Evolutionary conservation across 2,329 filamentous ascomycete species (phyloP).

Genomic region (Furcasterigmium furcatum): DNA sequence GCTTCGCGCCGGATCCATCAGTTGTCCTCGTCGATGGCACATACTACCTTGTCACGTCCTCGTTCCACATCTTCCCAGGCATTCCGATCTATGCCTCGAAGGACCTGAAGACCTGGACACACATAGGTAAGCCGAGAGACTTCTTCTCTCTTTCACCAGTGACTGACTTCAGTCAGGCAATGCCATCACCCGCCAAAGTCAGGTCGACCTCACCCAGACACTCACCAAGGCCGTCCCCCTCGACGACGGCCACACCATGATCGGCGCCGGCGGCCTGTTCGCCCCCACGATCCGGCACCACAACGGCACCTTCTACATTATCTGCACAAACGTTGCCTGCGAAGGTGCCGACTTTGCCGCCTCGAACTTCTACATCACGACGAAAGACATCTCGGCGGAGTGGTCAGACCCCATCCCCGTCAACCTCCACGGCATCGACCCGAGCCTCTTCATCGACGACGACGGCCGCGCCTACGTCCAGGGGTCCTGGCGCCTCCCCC

Average conservation of each 20-base stretch:
- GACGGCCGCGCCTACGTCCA: slow-evolving; percentile 36
- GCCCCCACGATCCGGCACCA: slow-evolving; percentile 19
- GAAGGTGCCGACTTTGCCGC: not conserved
- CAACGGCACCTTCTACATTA: slow-evolving; percentile 17
- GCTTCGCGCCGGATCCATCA: slow-evolving; percentile 27
- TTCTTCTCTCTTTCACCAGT: not conserved
- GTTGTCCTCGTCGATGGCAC: slow-evolving; percentile 20
- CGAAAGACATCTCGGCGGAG: slow-evolving; percentile 15
- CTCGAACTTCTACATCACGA: slow-evolving; percentile 16
- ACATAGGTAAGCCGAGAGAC: slow-evolving; percentile 13
- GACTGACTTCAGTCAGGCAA: slow-evolving; percentile 2
- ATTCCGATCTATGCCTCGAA: slow-evolving; percentile 34
- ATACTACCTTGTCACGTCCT: slow-evolving; percentile 45
- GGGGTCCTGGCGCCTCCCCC: not conserved
- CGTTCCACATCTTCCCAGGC: slow-evolving; percentile 58
- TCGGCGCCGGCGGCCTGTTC: slow-evolving; percentile 12
- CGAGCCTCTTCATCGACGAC: slow-evolving; percentile 36
- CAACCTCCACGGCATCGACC: slow-evolving; percentile 29
- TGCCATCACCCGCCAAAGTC: slow-evolving; percentile 5
- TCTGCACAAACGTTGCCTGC: slow-evolving; percentile 16
- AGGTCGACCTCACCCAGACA: slow-evolving; percentile 4
- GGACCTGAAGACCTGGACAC: slow-evolving; percentile 25
- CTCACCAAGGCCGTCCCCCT: slow-evolving; percentile 5
- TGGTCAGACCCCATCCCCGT: slow-evolving; percentile 27
- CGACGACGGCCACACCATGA: slow-evolving; percentile 3